Evolutionary conservation across 2,329 filamentous ascomycete species (phyloP).

Genomic region (Helotiales sp.): DNA sequence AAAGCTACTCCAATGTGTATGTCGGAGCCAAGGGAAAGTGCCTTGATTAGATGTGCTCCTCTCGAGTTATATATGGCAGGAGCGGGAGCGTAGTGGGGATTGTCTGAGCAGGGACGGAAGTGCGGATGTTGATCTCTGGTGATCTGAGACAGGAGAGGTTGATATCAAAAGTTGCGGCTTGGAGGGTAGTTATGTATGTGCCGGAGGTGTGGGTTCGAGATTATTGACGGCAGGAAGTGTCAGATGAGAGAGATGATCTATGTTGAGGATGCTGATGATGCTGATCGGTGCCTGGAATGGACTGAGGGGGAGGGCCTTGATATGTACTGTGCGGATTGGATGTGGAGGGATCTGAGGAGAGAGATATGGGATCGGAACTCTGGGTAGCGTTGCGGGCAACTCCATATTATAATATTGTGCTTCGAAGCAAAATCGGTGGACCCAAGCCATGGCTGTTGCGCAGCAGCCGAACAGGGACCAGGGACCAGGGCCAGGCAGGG

Average conservation of each 20-base stretch:
- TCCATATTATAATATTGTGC: constrained; percentile 16
- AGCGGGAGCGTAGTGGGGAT: background rate
- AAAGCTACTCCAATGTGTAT: constrained; percentile 26
- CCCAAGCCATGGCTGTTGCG: background rate
- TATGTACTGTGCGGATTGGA: constrained; percentile 13
- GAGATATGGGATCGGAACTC: constrained; percentile 6
- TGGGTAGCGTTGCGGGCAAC: constrained; percentile 9
- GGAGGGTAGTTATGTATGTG: background rate
- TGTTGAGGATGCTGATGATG: constrained; percentile 10
- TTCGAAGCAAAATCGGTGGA: too few relatives aligned
- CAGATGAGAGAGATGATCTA: background rate
- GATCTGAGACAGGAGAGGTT: constrained; percentile 8
- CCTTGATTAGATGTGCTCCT: background rate
- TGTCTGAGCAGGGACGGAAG: constrained; percentile 2
- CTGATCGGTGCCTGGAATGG: constrained; percentile 9
- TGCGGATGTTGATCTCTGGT: background rate
- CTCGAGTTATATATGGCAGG: background rate
- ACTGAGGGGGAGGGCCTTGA: constrained; percentile 10
- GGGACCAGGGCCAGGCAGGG: background rate
- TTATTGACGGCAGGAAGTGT: background rate
- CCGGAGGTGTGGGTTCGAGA: background rate
- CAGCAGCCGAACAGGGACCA: background rate
- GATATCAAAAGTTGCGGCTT: background rate
- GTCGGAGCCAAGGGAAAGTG: constrained; percentile 7
- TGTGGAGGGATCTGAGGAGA: constrained; percentile 1